Base-by-base conservation (phyloP, 2,329 filamentous ascomycete species). In the Mycosphaerelloides madeirae region DNA sequence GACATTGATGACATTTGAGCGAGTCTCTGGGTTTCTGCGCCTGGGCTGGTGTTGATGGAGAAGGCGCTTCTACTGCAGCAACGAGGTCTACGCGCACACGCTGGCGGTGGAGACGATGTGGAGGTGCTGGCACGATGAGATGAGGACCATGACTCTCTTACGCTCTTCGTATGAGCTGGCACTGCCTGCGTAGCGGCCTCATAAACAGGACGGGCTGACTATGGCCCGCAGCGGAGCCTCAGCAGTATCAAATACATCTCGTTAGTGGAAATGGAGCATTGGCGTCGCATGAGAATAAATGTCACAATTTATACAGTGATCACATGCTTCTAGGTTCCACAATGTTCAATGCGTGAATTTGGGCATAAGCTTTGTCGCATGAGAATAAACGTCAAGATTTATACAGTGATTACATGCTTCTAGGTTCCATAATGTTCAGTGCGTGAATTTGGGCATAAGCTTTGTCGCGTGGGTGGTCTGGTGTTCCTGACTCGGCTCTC, bases 1-100 rank as follows among this genome's bases (percentile, higher is more conserved):
- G 88, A 94, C 68, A 87, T 95, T 67, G 91, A 97, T 74, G 89
- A 96, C 70, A 95, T 97, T 69, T 96, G 63, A 67, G 49, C 33
- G 47, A 25, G 22, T 9, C 22, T 5, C 22, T 9, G 5, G 6
- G 22, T 6, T 9, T 25, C 22, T 25, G 22, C 9, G 22, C 9
- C 22, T 25, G 22, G 9, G 22, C 6, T 9, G 9, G 22, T 5
- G 22, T 25, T 5, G 22, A 25, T 25, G 6, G 22, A 6, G 22
- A 25, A 9, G 6, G 22, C 22, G 22, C 22, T 25, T 25, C 22
- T 9, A 9, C 22, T 25, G 22, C 22, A 9, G 22, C 5, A 9
- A 25, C 22, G 22, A 25, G 9, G 22, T n/a, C n/a, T n/a, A n/a
- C n/a, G n/a, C n/a, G n/a, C n/a, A n/a, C n/a, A n/a, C n/a, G n/a